Conservation (phyloP, 768 basidiomycete genomes). For the Agaricus subrufescens region DNA sequence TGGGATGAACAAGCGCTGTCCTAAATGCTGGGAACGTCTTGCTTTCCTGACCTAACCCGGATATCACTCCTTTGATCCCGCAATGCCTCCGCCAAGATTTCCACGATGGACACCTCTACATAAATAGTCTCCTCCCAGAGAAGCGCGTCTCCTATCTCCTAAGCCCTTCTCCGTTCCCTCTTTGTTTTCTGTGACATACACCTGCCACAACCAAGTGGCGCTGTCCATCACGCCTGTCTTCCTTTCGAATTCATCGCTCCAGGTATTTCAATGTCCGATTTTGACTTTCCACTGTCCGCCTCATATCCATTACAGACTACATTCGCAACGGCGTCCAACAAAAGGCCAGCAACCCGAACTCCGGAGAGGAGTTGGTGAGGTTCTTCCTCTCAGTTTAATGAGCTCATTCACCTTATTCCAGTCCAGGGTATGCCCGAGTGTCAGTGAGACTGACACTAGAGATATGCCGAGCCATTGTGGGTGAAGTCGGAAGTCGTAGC, state of each 20-base stretch:
- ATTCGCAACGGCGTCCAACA: constrained; percentile 6
- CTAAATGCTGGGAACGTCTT: constrained; percentile 7
- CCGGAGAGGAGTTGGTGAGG: constrained; percentile 25
- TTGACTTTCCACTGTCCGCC: not conserved
- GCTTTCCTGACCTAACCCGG: constrained; percentile 21
- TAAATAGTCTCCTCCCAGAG: constrained; percentile 25
- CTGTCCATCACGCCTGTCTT: not conserved
- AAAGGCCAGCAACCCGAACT: constrained; percentile 15
- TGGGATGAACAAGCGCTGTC: not conserved
- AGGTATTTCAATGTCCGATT: constrained; percentile 6
- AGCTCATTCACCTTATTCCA: constrained; percentile 3
- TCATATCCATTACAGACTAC: constrained; percentile 1
- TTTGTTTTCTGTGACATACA: constrained; percentile 10
- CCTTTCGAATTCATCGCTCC: constrained; percentile 5
- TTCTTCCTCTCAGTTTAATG: not conserved
- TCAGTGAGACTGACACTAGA: constrained; percentile 60
- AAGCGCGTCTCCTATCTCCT: constrained; percentile 10
- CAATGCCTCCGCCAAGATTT: constrained; percentile 34
- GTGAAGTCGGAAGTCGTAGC: constrained; percentile 42
- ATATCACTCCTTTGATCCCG: constrained; percentile 34
- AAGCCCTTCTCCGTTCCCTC: constrained; percentile 13
- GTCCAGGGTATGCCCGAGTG: constrained; percentile 35
- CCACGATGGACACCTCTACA: constrained; percentile 31
- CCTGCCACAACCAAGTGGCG: too few relatives aligned
- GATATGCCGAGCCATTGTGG: constrained; percentile 53